Conservation (phyloP, 1,284 basidiomycete species). For the Blastosporella zonata region DNA sequence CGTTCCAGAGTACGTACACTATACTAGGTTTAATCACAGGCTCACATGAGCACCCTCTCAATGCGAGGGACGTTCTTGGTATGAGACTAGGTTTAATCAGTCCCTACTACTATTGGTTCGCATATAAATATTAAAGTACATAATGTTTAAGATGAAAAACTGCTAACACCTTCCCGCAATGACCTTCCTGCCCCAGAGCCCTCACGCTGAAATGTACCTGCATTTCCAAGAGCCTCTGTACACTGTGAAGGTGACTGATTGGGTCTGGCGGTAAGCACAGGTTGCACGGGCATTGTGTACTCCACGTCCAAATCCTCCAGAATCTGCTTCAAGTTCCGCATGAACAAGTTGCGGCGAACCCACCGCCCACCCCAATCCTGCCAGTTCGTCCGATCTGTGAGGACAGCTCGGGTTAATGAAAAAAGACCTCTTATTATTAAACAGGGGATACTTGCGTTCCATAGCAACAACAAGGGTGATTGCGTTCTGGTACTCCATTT, state of each 20-base stretch:
- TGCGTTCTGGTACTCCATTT: conserved; percentile 75
- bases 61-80: too few relatives aligned
- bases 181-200: conserved; percentile 11
- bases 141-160: conserved; percentile 8
- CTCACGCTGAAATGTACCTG: conserved; percentile 11
- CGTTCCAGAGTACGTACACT: too few relatives aligned
- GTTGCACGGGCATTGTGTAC: conserved; percentile 72
- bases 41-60: too few relatives aligned
- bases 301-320: conserved; percentile 71
- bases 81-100: too few relatives aligned
- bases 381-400: conserved; percentile 73
- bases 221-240: conserved; percentile 14
- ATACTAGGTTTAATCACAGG: too few relatives aligned
- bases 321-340: conserved; percentile 66
- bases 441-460: conserved; percentile 56
- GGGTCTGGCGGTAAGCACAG: conserved; percentile 48
- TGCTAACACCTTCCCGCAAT: conserved; percentile 14
- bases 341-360: conserved; percentile 66
- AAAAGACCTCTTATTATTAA: not conserved
- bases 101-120: too few relatives aligned
- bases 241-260: not conserved
- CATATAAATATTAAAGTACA: too few relatives aligned
- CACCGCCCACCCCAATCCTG: conserved; percentile 85
- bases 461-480: conserved; percentile 67
- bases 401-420: not conserved